Base-by-base conservation (phyloP, 495 filamentous ascomycete species). In the Geoglossum glabrum region DNA sequence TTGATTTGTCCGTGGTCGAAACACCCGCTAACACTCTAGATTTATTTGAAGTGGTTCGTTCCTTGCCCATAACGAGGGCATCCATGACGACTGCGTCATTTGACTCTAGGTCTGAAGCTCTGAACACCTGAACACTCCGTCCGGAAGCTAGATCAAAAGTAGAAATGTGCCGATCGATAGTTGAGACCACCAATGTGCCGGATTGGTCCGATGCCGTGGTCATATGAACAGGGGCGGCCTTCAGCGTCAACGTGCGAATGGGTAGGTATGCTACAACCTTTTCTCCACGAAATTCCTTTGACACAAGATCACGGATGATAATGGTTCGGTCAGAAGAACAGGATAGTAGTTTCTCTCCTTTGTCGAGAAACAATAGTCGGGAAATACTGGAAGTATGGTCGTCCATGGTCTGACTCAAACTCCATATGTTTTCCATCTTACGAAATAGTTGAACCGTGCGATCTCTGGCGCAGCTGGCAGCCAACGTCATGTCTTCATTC, bases 1-100 rank as follows among this genome's bases (percentile, higher is more conserved):
- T 82, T 7, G 92, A 96, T 65, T 95, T 97, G 67, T 98, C 92
- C 3, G 85, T 93, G 61, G 85, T 87, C 7, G 93, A 95, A 26
- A 93, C 74, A 21, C 86, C 92, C 27, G 89, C 59, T 30, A 60
- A 74, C 49, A 90, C 72, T 54, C 73, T 70, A 10, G 72, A 61
- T 65, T 69, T 63, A 60, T 60, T 60, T 55, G 66, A 34, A 58
- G 67, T 40, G 52, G 63, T 60, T 36, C 63, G 47, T 60, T 71
- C 67, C 15, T 74, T 69, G 19, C 76, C 73, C 54, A 83, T 73
- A 19, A 80, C 79, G 25, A 98, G 74, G 6, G 83, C 82, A 61
- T 84, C 81, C 67, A 96, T 73, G 19, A 94, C 79, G 3, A 90
- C 90, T 40, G 87, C 77, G 63, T 98, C 93, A 34, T 73, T 78